phyloP scores from a whole-genome alignment of 495 filamentous ascomycete species.

The Saxophila tyrrhenica region DNA sequence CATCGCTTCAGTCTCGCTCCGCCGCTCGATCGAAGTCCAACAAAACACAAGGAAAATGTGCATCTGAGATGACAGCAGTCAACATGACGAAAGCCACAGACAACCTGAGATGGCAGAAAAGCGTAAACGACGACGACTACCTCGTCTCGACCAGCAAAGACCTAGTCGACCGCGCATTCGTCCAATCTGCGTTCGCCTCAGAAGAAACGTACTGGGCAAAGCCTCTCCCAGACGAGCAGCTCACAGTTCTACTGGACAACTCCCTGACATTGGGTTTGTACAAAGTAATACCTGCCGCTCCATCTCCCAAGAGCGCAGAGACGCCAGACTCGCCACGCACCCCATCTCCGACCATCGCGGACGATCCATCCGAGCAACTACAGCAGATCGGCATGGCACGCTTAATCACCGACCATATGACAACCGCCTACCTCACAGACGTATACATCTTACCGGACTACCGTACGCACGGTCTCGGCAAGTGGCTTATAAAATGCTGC shows the following conservation, averaged over 20 bases:
- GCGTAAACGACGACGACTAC: neutral
- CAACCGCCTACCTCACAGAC: slow-evolving; percentile 59
- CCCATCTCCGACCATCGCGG: neutral
- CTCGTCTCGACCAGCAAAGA: slow-evolving; percentile 21
- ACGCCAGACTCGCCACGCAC: slow-evolving; percentile 9
- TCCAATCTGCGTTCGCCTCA: slow-evolving; percentile 23
- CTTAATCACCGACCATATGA: slow-evolving; percentile 52
- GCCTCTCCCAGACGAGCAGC: slow-evolving; percentile 7
- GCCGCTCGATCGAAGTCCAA: no score
- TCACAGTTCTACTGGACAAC: slow-evolving; percentile 22
- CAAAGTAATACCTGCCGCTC: slow-evolving; percentile 4
- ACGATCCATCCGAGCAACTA: neutral
- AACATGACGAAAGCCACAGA: neutral
- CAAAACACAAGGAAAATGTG: no score
- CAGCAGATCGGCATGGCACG: slow-evolving; percentile 49
- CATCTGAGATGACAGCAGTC: no score
- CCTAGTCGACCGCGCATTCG: slow-evolving; percentile 20
- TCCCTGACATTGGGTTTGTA: slow-evolving; percentile 27
- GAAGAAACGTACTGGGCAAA: slow-evolving; percentile 27
- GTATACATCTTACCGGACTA: slow-evolving; percentile 48
- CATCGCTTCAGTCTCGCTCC: no score
- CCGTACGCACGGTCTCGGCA: slow-evolving; percentile 49
- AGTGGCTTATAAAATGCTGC: slow-evolving; percentile 50
- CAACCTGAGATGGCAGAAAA: neutral
- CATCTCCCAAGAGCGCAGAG: neutral